phyloP scores from a whole-genome alignment of 2,329 filamentous ascomycete species.

The Fusarium sp. region DNA sequence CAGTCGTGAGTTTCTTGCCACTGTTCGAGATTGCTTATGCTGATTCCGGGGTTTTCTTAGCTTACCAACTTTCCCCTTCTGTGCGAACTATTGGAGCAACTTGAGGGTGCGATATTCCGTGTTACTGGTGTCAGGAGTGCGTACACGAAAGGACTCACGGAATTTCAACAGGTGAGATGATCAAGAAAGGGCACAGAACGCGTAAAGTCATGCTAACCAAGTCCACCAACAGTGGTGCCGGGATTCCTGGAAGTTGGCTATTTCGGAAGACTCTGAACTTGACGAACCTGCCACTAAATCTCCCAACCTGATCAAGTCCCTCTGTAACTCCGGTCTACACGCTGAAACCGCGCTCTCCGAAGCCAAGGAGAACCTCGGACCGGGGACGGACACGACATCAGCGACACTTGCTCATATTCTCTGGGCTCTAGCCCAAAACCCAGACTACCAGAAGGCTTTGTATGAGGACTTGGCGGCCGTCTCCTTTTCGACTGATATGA shows the following conservation, averaged over 20 bases:
- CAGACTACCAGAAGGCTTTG: conserved; percentile 39
- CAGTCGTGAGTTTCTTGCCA: conserved; percentile 32
- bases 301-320: conserved; percentile 38
- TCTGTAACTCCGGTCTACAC: conserved; percentile 35
- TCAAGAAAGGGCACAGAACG: neutral
- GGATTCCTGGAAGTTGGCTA: neutral
- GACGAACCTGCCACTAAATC: neutral
- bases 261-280: neutral
- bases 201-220: neutral
- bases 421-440: conserved; percentile 44
- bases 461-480: conserved; percentile 33
- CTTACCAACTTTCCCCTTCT: conserved; percentile 18
- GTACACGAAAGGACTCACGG: conserved; percentile 7
- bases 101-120: neutral
- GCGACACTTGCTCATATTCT: conserved; percentile 47
- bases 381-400: conserved; percentile 49
- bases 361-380: conserved; percentile 47
- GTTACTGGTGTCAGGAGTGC: conserved; percentile 2
- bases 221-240: conserved; percentile 6
- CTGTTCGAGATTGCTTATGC: neutral
- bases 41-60: neutral
- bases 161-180: conserved; percentile 19
- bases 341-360: conserved; percentile 44
- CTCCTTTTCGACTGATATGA: conserved; percentile 42
- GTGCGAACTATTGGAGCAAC: conserved; percentile 11